phyloP scores from a whole-genome alignment of 83 land plant genomes.

The Diphasiastrum complanatum region DNA sequence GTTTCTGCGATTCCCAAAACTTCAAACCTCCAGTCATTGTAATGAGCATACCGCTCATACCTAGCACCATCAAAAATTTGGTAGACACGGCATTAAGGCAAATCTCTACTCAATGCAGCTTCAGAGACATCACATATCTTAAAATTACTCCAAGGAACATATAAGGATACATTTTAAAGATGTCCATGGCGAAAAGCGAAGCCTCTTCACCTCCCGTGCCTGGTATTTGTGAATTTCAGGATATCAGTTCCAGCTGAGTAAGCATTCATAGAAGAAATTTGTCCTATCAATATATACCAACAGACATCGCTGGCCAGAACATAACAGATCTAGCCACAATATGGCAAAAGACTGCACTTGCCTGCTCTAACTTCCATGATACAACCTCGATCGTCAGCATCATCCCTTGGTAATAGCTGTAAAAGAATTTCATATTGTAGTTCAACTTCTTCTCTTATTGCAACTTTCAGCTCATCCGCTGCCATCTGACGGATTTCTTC shows the following conservation, averaged over 20 bases:
- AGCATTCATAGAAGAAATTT: background rate
- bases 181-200: slow-evolving; percentile 81
- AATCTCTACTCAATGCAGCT: too few relatives aligned
- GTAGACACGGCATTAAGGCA: background rate
- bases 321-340: background rate
- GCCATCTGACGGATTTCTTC: slow-evolving; percentile 77
- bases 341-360: slow-evolving; percentile 16
- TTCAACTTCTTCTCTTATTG: slow-evolving; percentile 47
- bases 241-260: background rate
- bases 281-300: background rate
- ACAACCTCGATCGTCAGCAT: slow-evolving; percentile 86
- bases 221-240: slow-evolving; percentile 17
- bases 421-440: slow-evolving; percentile 51
- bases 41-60: slow-evolving; percentile 82
- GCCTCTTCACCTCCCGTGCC: slow-evolving; percentile 99
- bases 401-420: slow-evolving; percentile 88
- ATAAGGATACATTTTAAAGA: slow-evolving; percentile 65
- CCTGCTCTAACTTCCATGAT: slow-evolving; percentile 99
- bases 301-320: slow-evolving; percentile 2
- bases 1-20: slow-evolving; percentile 63
- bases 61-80: slow-evolving; percentile 28
- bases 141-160: too few relatives aligned
- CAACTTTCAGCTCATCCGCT: slow-evolving; percentile 49
- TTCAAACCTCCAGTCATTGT: slow-evolving; percentile 87
- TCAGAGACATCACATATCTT: too few relatives aligned